These are phyloP conservation scores for Amborella trichopoda DNA, from an alignment of 164 flowering plant species.

Conservation along the genomic window DNA sequence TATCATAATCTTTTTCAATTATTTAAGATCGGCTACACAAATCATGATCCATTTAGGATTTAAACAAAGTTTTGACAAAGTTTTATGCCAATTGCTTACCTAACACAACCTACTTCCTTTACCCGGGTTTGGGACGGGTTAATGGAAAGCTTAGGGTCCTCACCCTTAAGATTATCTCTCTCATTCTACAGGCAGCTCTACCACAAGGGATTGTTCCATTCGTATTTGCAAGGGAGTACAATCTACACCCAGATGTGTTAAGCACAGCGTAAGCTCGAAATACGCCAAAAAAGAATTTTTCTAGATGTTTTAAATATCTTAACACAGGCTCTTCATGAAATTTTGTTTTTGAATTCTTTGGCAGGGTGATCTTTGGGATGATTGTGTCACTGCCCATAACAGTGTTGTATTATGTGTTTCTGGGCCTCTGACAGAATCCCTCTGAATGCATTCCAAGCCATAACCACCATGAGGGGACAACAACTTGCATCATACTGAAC, in stretches of 20 bases:
- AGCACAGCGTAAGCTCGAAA: constrained; percentile 29
- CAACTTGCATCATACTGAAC: too few relatives aligned
- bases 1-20: too few relatives aligned
- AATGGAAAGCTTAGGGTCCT: too few relatives aligned
- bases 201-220: constrained; percentile 40
- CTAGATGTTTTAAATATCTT: not conserved
- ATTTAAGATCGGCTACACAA: too few relatives aligned
- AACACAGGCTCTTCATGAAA: not conserved
- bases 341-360: not conserved
- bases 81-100: too few relatives aligned
- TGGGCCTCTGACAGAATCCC: constrained; percentile 12
- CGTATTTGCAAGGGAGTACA: constrained; percentile 36
- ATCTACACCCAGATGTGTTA: constrained; percentile 25
- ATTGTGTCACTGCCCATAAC: constrained; percentile 14
- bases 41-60: too few relatives aligned
- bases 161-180: too few relatives aligned
- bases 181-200: constrained; percentile 22
- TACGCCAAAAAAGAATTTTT: not conserved
- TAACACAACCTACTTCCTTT: too few relatives aligned
- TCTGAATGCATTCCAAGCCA: too few relatives aligned
- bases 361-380: constrained; percentile 20
- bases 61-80: too few relatives aligned
- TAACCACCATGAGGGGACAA: too few relatives aligned
- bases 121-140: too few relatives aligned
- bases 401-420: constrained; percentile 11